Base-by-base conservation (phyloP, 768 basidiomycete species). In the Phanerodontia chrysosporium region DNA sequence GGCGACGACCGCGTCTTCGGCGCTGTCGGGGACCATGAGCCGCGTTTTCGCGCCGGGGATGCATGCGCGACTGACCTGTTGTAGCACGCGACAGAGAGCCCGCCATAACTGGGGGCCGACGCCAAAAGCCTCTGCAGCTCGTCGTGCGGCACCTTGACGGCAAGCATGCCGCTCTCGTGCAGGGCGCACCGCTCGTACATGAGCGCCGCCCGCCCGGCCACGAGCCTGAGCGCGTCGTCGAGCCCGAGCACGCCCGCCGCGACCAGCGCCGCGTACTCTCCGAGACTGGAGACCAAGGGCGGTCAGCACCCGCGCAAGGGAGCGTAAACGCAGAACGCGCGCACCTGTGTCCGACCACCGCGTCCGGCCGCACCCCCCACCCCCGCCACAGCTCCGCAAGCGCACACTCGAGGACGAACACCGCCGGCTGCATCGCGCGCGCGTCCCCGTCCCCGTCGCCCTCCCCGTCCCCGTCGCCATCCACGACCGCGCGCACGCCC, bases 261-360 rank as follows among this genome's bases (percentile, higher is more conserved):
- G 18, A 85, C 84, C 42, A 90, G 78, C 10, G 86, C 89, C 8
- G 83, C 83, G 56, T 88, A 90, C 73, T 91, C 89, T 42, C 89
- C 89, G 18, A 91, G 76, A 69, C 89, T 91, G 59, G n/a, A 46
- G 14, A 14, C 32, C 32, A 14, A 35, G 32, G 32, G 14, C 14
- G 8, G 8, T 7, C 32, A 35, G 8, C 32, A 35, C 14, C 32
- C 7, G 32, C 32, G 32, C 32, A 7, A 35, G 8, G n/a, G n/a
- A 8, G 8, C 16, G 7, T 18, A 45, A 35, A 45, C 7, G 45
- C 45, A 8, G 18, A 24, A 51, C 9, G 12, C 39, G 67, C 77
- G 58, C 51, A 89, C 89, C 89, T 91, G 64, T 90, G 89, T 3
- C 89, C 89, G 18, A 85, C 76, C 14, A 89, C 82, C 0, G 78